These are phyloP conservation scores for Pulveroboletus sp. DNA, from an alignment of 768 basidiomycete species.

Conservation along the genomic window DNA sequence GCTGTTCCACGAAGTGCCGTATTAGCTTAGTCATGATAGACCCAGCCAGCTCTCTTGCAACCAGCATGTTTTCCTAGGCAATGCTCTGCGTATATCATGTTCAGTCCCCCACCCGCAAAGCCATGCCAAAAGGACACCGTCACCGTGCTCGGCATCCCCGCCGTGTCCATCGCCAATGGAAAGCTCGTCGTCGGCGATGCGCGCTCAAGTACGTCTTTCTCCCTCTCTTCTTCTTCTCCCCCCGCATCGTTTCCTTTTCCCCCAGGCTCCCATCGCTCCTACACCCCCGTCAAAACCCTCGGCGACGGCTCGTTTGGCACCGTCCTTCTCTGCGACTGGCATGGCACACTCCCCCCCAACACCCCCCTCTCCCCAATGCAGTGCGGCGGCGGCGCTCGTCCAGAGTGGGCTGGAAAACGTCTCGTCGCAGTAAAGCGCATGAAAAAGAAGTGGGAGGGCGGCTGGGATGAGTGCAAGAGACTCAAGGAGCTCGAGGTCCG, in stretches of 20 bases:
- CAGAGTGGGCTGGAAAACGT: constrained; percentile 92
- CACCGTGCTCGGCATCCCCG: constrained; percentile 70
- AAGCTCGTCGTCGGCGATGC: constrained; percentile 72
- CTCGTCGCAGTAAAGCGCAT: constrained; percentile 97
- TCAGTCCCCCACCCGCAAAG: constrained; percentile 30
- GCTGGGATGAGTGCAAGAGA: constrained; percentile 95
- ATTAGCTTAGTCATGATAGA: constrained; percentile 44
- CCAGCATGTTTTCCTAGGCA: constrained; percentile 26
- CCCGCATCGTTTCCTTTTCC: constrained; percentile 5
- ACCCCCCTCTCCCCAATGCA: constrained; percentile 94
- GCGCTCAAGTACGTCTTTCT: constrained; percentile 56
- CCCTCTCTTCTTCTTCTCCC: background rate
- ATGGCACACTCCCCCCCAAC: constrained; percentile 89
- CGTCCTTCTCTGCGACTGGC: constrained; percentile 99
- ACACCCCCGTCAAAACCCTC: constrained; percentile 93
- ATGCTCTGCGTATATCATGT: constrained; percentile 35
- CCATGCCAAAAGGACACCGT: constrained; percentile 52
- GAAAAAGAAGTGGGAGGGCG: constrained; percentile 97
- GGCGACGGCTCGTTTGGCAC: constrained; percentile 99
- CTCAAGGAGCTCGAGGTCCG: constrained; percentile 94
- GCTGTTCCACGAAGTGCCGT: constrained; percentile 87
- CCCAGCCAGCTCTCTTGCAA: background rate
- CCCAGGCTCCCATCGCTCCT: constrained; percentile 80
- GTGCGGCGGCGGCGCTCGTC: constrained; percentile 85
- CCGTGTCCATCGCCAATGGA: constrained; percentile 69